These are phyloP conservation scores for Tetrapisispora iriomotensis DNA, from an alignment of 805 yeast genomes.

Conservation along the genomic window DNA sequence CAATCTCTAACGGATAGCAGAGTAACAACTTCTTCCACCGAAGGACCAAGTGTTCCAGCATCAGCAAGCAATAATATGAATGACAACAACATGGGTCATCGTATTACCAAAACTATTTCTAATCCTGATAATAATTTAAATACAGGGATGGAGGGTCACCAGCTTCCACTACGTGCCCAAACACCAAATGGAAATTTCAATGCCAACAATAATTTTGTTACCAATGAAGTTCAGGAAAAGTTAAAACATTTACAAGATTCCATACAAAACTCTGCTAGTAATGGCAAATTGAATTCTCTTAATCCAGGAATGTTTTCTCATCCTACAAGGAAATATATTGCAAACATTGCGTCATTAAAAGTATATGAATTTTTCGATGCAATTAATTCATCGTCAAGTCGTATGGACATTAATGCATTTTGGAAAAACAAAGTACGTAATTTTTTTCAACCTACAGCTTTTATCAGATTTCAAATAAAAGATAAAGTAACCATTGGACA, in stretches of 20 bases:
- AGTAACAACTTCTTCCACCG: background rate
- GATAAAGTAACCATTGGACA: constrained; percentile 44
- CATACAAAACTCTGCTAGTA: background rate
- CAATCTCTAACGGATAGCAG: background rate
- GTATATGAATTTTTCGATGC: constrained; percentile 42
- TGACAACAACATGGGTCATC: no score
- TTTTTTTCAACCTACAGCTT: constrained; percentile 43
- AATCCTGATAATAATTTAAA: no score
- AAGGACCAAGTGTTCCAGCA: background rate
- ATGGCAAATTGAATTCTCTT: background rate
- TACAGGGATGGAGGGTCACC: no score
- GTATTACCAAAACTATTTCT: no score
- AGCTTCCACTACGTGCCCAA: no score
- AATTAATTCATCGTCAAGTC: constrained; percentile 35
- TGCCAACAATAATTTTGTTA: no score
- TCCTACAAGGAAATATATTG: constrained; percentile 31
- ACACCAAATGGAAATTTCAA: no score
- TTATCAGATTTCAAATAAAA: constrained; percentile 37
- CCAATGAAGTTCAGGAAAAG: no score
- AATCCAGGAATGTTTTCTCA: constrained; percentile 15
- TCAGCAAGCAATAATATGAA: no score
- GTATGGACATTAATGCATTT: constrained; percentile 35
- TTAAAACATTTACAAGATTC: no score
- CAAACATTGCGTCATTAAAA: constrained; percentile 43
- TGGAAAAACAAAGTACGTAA: constrained; percentile 44